Conservation (phyloP, 2,329 filamentous ascomycete genomes). For the Fusarium pininemorale region DNA sequence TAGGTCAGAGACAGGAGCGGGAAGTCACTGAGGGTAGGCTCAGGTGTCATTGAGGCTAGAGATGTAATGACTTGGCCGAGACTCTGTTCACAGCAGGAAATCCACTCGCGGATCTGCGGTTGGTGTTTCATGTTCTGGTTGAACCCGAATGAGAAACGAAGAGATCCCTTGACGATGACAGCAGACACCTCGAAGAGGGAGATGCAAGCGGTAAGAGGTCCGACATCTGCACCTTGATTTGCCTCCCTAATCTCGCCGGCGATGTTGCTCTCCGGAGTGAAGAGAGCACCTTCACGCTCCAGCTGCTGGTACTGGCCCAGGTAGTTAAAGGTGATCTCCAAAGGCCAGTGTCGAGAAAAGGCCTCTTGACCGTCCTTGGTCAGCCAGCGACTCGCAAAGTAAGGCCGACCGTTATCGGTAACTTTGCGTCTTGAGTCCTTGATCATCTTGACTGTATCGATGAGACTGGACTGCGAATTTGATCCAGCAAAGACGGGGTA, state of each 20-base stretch:
- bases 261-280: constrained; percentile 27
- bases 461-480: neutral
- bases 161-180: constrained; percentile 54
- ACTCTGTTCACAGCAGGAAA: constrained; percentile 14
- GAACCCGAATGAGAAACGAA: constrained; percentile 56
- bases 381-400: constrained; percentile 34
- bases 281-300: constrained; percentile 39
- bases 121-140: constrained; percentile 53
- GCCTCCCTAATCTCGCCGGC: constrained; percentile 28
- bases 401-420: constrained; percentile 20
- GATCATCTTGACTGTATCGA: constrained; percentile 29
- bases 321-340: constrained; percentile 44
- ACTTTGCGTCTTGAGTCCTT: constrained; percentile 31
- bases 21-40: constrained; percentile 32
- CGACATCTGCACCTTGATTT: constrained; percentile 21
- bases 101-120: constrained; percentile 47
- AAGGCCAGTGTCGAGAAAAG: constrained; percentile 32
- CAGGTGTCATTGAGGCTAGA: neutral
- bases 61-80: constrained; percentile 3
- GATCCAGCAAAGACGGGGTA: constrained; percentile 41
- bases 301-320: constrained; percentile 44
- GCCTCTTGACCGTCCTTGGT: neutral
- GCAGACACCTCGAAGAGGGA: constrained; percentile 59
- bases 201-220: constrained; percentile 42
- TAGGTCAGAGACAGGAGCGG: constrained; percentile 28